Evolutionary conservation across 2,329 filamentous ascomycete genomes (phyloP).

Genomic region (Penicillium sp.): DNA sequence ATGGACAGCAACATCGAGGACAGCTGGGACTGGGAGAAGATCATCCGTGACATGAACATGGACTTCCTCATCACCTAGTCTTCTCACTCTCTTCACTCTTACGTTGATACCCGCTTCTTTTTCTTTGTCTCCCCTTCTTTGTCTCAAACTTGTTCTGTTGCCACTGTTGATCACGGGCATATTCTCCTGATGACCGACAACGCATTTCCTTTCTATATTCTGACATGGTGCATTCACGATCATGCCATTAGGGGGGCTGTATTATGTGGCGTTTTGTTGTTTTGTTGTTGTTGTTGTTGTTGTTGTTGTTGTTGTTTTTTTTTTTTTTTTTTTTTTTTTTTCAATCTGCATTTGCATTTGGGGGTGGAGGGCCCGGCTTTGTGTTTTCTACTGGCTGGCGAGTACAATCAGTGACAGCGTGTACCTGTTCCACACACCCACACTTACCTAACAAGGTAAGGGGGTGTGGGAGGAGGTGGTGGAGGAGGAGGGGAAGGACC

Average conservation of each 20-base stretch:
- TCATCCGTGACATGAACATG: slow-evolving; percentile 58
- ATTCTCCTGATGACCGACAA: slow-evolving; percentile 8
- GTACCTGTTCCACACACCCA: too few relatives aligned
- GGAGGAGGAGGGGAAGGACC: too few relatives aligned
- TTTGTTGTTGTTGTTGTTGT: too few relatives aligned
- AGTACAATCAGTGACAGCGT: slow-evolving; percentile 8
- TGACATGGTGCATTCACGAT: slow-evolving; percentile 10
- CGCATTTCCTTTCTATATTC: background rate
- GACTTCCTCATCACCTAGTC: slow-evolving; percentile 59
- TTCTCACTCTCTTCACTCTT: slow-evolving; percentile 13
- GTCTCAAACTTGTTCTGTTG: slow-evolving; percentile 4
- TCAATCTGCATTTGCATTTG: slow-evolving; percentile 19
- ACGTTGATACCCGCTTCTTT: slow-evolving; percentile 18
- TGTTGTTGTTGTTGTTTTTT: too few relatives aligned
- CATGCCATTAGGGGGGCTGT: slow-evolving; percentile 14
- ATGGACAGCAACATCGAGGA: slow-evolving; percentile 58
- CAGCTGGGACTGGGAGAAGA: slow-evolving; percentile 63
- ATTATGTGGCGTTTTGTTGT: slow-evolving; percentile 21
- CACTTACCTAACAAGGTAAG: too few relatives aligned
- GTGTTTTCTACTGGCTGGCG: slow-evolving; percentile 8
- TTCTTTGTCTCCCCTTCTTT: slow-evolving; percentile 4
- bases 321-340: too few relatives aligned
- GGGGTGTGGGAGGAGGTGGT: too few relatives aligned
- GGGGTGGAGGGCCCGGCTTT: slow-evolving; percentile 1
- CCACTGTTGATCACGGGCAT: too few relatives aligned